Base-by-base conservation (phyloP, 306 rosid species). In the Pyrus pyrifolia region DNA sequence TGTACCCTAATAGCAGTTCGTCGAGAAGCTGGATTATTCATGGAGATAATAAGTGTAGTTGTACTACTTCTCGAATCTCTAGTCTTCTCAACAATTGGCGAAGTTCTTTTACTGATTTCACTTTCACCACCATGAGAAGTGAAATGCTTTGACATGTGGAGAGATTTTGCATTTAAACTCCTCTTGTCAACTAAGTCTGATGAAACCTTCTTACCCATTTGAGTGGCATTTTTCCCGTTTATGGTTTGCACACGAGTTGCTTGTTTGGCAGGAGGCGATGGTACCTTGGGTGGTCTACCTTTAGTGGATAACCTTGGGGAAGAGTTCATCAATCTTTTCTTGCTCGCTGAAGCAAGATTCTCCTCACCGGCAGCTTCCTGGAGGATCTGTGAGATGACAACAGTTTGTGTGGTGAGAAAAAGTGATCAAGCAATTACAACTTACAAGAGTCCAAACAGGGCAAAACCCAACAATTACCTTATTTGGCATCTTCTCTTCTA, bases 61-160 rank as follows among this genome's bases (percentile, higher is more conserved):
- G 70, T 64, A 53, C 11, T 52, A 53, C 59, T 13, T 71, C 72
- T 87, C 35, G 42, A 80, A 42, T 70, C 78, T 84, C 71, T 85
- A 19, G 80, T 83, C 68, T 78, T 83, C 72, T 84, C 82, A 58
- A 51, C 60, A 73, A 75, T 60, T 55, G 86, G 80, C 62, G 77
- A 57, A 68, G 75, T 55, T 45, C 73, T 72, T 80, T 84, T 90
- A 57, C 83, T 85, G 57, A 83, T 77, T 81, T 86, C 83, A 71
- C 75, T 78, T 79, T 86, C 81, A 68, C 76, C 71, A 25, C 76
- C 14, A 7, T 74, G 38, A 51, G 92, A 80, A 55, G 85, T 75
- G 72, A 86, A 83, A 60, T 86, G 80, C 63, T 78, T 70, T 29
- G 98, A 90, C 91, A 75, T 80, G 75, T 86, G 82, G 46, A 86